Conservation (phyloP, 2,329 filamentous ascomycete genomes). For the Arthrobotrys pseudoclavata region DNA sequence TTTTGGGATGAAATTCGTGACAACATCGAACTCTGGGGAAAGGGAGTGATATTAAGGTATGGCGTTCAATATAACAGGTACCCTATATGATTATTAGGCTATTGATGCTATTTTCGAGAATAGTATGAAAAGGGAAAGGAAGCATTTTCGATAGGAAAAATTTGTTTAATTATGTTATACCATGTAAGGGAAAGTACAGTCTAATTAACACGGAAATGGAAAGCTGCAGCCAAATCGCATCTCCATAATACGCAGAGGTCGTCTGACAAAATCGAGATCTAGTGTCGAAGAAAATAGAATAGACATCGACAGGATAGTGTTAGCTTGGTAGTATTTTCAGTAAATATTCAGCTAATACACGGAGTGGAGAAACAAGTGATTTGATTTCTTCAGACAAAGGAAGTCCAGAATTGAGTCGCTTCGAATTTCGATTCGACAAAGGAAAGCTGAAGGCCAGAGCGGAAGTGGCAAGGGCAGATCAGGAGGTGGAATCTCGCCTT, state of each 20-base stretch:
- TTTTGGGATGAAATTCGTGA: conserved; percentile 43
- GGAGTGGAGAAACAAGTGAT: conserved; percentile 34
- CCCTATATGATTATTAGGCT: background rate
- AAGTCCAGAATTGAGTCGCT: conserved; percentile 27
- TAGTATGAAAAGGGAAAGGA: conserved; percentile 10
- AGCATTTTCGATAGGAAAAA: background rate
- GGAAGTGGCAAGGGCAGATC: conserved; percentile 52
- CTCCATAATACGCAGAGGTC: conserved; percentile 10
- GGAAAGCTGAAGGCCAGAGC: conserved; percentile 6
- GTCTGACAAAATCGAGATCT: conserved; percentile 38
- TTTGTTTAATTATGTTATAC: conserved; percentile 14
- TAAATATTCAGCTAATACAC: conserved; percentile 44
- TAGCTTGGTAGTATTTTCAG: conserved; percentile 18
- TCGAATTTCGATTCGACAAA: conserved; percentile 18
- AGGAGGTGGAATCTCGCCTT: conserved; percentile 44
- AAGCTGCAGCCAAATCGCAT: conserved; percentile 8
- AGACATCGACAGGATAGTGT: conserved; percentile 9
- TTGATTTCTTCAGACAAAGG: conserved; percentile 41
- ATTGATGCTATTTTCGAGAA: conserved; percentile 32
- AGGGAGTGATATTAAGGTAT: conserved; percentile 32
- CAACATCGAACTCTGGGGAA: conserved; percentile 20
- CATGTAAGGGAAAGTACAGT: conserved; percentile 20
- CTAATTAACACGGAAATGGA: conserved; percentile 24
- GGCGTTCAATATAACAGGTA: conserved; percentile 18
- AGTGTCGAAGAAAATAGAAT: conserved; percentile 20